These are phyloP conservation scores for Acacia acuminata DNA, from an alignment of 306 rosid genomes.

Conservation along the genomic window DNA sequence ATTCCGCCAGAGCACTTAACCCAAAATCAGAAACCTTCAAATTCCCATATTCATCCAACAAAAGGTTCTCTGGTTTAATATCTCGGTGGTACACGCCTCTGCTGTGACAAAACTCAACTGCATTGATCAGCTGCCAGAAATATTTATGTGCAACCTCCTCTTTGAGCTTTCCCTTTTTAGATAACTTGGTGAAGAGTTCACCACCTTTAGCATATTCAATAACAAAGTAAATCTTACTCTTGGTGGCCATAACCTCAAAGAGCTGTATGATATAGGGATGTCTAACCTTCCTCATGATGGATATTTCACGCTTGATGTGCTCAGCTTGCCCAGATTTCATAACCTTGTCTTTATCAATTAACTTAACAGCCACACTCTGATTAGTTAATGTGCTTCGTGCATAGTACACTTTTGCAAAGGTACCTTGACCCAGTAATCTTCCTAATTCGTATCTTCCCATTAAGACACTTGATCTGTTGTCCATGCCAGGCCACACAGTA, in stretches of 20 bases:
- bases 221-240: conserved; percentile 81
- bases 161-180: conserved; percentile 70
- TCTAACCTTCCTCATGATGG: conserved; percentile 71
- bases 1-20: conserved; percentile 73
- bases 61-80: conserved; percentile 87
- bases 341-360: conserved; percentile 72
- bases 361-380: conserved; percentile 83
- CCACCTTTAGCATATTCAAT: conserved; percentile 92
- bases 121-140: conserved; percentile 75
- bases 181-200: conserved; percentile 79
- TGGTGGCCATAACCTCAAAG: conserved; percentile 90
- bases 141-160: conserved; percentile 71
- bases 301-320: conserved; percentile 74
- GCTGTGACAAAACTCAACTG: conserved; percentile 87
- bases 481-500: conserved; percentile 53
- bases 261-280: conserved; percentile 81
- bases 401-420: conserved; percentile 84
- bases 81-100: conserved; percentile 91
- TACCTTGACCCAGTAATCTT: conserved; percentile 79
- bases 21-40: conserved; percentile 92
- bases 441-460: conserved; percentile 78
- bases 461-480: conserved; percentile 50
- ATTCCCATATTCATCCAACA: conserved; percentile 77
- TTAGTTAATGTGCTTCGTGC: conserved; percentile 62
- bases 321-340: conserved; percentile 56